A percentile compares a stretch with the other conserved stretches of the same genome.
Evolutionary conservation across 192 early-diverging fungal species (phyloP).

Genomic region (Coemansia sp.): DNA sequence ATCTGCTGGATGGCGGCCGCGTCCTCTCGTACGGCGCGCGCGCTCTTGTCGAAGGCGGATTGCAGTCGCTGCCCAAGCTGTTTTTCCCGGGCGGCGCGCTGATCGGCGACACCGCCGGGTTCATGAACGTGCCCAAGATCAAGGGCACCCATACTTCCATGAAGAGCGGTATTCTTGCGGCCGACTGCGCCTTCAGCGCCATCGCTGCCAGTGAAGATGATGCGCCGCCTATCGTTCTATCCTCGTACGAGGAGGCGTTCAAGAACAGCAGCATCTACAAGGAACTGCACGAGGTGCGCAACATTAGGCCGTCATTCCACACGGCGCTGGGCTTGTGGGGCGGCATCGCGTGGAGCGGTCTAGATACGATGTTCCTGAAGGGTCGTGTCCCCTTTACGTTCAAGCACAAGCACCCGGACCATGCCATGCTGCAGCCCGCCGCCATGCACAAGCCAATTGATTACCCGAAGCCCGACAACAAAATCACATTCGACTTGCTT

Average conservation of each 20-base stretch:
- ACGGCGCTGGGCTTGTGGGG: slow-evolving; percentile 83
- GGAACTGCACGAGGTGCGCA: slow-evolving; percentile 90
- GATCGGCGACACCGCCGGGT: slow-evolving; percentile 94
- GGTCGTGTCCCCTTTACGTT: slow-evolving; percentile 94
- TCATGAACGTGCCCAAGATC: slow-evolving; percentile 97
- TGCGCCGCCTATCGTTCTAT: slow-evolving; percentile 65
- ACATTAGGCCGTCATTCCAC: slow-evolving; percentile 93
- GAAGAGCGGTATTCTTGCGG: slow-evolving; percentile 97
- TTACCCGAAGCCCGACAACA: slow-evolving; percentile 97
- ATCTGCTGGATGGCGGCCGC: slow-evolving; percentile 87
- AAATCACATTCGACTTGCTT: slow-evolving; percentile 93
- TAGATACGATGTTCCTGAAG: slow-evolving; percentile 88
- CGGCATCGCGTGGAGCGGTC: slow-evolving; percentile 83
- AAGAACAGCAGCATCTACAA: slow-evolving; percentile 87
- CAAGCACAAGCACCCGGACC: slow-evolving; percentile 82
- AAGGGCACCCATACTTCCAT: slow-evolving; percentile 99
- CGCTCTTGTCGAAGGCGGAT: slow-evolving; percentile 96
- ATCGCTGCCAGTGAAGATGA: slow-evolving; percentile 51
- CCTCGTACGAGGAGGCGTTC: slow-evolving; percentile 79
- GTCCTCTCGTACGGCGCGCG: slow-evolving; percentile 92
- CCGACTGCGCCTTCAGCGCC: slow-evolving; percentile 83
- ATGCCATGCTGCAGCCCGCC: slow-evolving; percentile 74
- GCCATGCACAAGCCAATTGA: slow-evolving; percentile 80
- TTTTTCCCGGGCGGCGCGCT: slow-evolving; percentile 93
- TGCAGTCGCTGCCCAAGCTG: slow-evolving; percentile 94